A percentile compares a stretch with the other conserved stretches of the same genome.
These are phyloP conservation scores for Coprinopsis strossmayeri DNA, from an alignment of 768 basidiomycete genomes.

Conservation along the genomic window DNA sequence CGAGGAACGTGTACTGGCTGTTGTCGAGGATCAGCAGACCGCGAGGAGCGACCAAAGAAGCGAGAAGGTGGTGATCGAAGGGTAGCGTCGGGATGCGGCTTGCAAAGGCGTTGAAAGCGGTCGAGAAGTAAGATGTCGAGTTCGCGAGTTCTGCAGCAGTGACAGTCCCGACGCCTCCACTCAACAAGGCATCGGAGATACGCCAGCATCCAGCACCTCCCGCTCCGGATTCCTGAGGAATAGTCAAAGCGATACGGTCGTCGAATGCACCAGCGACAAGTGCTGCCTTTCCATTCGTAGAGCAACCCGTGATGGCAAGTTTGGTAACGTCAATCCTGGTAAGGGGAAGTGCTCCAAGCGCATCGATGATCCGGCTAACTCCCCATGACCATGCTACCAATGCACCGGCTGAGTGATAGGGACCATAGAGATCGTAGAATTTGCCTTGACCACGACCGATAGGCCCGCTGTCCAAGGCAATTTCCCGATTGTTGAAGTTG, in stretches of 20 bases:
- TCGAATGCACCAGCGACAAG: conserved; percentile 59
- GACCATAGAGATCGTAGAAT: conserved; percentile 53
- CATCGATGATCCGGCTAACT: conserved; percentile 52
- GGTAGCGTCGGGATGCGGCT: conserved; percentile 39
- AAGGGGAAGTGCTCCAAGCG: conserved; percentile 38
- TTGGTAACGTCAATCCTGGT: conserved; percentile 37
- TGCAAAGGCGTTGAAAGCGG: conserved; percentile 39
- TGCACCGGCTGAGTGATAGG: conserved; percentile 36
- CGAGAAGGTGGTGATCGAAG: conserved; percentile 53
- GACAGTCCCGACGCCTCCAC: conserved; percentile 36
- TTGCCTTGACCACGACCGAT: conserved; percentile 46
- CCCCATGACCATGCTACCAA: conserved; percentile 61
- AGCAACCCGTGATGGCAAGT: conserved; percentile 55
- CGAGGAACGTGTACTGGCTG: conserved; percentile 48
- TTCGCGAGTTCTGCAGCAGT: conserved; percentile 49
- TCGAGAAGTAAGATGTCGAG: conserved; percentile 58
- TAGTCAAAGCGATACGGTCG: conserved; percentile 48
- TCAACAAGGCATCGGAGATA: conserved; percentile 41
- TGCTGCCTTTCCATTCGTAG: conserved; percentile 55
- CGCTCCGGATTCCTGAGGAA: conserved; percentile 56
- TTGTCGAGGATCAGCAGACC: conserved; percentile 48
- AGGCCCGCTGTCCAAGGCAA: conserved; percentile 38
- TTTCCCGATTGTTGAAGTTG: conserved; percentile 45
- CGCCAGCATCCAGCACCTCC: conserved; percentile 56
- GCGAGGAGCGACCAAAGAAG: conserved; percentile 50